phyloP scores from a whole-genome alignment of 139 green algal genomes.

The Chlorokybus atmophyticus region DNA sequence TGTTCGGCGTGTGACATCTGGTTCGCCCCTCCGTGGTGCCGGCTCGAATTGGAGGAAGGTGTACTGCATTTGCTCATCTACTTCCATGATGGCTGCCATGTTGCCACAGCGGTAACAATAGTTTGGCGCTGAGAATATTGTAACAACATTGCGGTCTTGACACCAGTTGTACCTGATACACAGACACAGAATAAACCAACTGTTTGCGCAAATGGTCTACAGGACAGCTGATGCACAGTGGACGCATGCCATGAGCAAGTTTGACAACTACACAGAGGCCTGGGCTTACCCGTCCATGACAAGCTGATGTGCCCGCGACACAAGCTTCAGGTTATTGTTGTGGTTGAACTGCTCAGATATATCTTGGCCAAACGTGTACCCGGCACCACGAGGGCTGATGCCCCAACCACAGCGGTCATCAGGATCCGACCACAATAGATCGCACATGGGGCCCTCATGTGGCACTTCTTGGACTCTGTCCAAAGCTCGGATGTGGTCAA shows the following conservation, averaged over 20 bases:
- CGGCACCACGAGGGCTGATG: constrained; percentile 88
- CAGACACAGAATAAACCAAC: constrained; percentile 10
- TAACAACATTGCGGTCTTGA: constrained; percentile 93
- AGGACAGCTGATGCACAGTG: too few species aligned
- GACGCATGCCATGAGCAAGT: too few species aligned
- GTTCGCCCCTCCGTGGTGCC: constrained; percentile 75
- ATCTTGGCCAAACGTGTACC: constrained; percentile 97
- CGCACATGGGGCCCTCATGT: constrained; percentile 85
- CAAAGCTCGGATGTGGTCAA: constrained; percentile 86
- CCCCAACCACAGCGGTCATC: constrained; percentile 95
- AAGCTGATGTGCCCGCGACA: constrained; percentile 94
- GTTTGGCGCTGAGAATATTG: constrained; percentile 96
- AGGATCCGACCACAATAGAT: constrained; percentile 95
- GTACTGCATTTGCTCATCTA: constrained; percentile 77
- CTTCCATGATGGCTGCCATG: constrained; percentile 91
- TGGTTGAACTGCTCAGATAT: constrained; percentile 98
- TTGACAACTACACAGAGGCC: too few species aligned
- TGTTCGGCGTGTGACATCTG: constrained; percentile 67
- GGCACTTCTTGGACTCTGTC: constrained; percentile 82
- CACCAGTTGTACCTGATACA: constrained; percentile 56
- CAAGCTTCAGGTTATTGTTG: constrained; percentile 85
- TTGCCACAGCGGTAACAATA: constrained; percentile 72
- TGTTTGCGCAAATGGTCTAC: not conserved
- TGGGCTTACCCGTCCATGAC: constrained; percentile 98
- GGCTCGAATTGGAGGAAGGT: constrained; percentile 95